phyloP scores from a whole-genome alignment of 495 filamentous ascomycete species.

The Staphylotrichum tortipilum region DNA sequence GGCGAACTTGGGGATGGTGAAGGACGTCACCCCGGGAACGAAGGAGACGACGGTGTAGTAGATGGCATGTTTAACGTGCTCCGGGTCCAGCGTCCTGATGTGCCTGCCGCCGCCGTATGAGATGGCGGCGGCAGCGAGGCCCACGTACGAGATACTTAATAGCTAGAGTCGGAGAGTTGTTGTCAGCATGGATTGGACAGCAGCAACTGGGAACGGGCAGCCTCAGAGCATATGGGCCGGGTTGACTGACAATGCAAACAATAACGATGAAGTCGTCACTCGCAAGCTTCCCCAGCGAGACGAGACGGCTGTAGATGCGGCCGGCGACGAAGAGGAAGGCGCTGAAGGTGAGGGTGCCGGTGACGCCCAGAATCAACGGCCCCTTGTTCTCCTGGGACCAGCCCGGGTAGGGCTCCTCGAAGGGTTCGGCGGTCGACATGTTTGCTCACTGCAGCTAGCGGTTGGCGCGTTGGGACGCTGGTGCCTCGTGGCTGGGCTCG shows the following conservation, averaged over 20 bases:
- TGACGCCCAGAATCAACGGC: slow-evolving; percentile 13
- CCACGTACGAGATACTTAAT: slow-evolving; percentile 12
- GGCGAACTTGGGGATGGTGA: slow-evolving; percentile 22
- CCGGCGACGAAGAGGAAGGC: slow-evolving; percentile 15
- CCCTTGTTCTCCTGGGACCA: slow-evolving; percentile 15
- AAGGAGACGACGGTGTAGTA: slow-evolving; percentile 19
- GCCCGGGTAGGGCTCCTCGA: slow-evolving; percentile 6
- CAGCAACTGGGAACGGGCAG: too few species aligned
- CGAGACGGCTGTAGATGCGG: slow-evolving; percentile 13
- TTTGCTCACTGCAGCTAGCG: background rate
- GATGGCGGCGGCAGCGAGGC: slow-evolving; percentile 9
- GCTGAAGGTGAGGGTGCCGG: slow-evolving; percentile 7
- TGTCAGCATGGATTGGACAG: too few species aligned
- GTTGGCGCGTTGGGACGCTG: too few species aligned
- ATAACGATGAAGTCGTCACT: slow-evolving; percentile 11
- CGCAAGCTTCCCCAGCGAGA: slow-evolving; percentile 8
- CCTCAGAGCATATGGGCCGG: too few species aligned
- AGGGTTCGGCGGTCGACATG: background rate
- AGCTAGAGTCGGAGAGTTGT: background rate
- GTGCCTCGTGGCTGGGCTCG: too few species aligned
- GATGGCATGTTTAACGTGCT: slow-evolving; percentile 6
- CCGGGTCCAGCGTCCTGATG: slow-evolving; percentile 5
- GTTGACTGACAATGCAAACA: slow-evolving; percentile 6
- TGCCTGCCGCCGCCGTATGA: slow-evolving; percentile 14
- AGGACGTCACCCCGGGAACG: slow-evolving; percentile 18